Evolutionary conservation across 345 rosid genomes (phyloP), one percentile per base, ranked within the genome.

Genomic region (Sonneratia alba): DNA sequence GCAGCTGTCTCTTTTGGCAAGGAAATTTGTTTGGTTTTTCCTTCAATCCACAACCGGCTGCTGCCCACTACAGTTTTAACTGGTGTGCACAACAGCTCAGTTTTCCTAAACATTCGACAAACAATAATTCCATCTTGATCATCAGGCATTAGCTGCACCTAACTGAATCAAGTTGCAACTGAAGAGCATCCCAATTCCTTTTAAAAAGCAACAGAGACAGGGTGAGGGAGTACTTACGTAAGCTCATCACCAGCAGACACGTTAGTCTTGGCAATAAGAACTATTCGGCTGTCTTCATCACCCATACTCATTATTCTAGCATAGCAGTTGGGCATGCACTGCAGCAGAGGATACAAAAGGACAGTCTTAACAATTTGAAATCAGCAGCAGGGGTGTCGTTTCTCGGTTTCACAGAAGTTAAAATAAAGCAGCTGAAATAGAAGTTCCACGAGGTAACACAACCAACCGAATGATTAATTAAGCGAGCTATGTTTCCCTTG

Each of bases 301-400:
- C 95, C 93, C 56, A 84, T 87, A 68, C 97, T 88, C 95, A 94
- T 82, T 48, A 94, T 93, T 87, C 98, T 88, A 16, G 97, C 97
- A 37, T 88, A 93, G 86, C 96, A 91, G 77, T 93, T 94, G 32
- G 98, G 97, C 87, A 79, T 88, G 73, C 98, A 94, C 97, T 94
- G 90, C 81, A 85, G 19, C 70, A 55, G 16, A 66, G 62, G 12
- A 45, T 3, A 22, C 4, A 51, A 49, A 65, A 1, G 16, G 45
- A 42, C 45, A 1, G 34, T 36, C n/a, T 27, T 3, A 69, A n/a
- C 10, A 43, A 32, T 2, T 11, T 69, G 21, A 42, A 19, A 47
- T 18, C 42, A 11, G 32, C 36, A 3, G 51, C 43, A 3, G 9
- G 21, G 32, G 32, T 27, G 32, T 27, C 32, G 32, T 27, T 27